Base-by-base conservation (phyloP, 1,284 basidiomycete species). In the Cryptococcus deneoformans region DNA sequence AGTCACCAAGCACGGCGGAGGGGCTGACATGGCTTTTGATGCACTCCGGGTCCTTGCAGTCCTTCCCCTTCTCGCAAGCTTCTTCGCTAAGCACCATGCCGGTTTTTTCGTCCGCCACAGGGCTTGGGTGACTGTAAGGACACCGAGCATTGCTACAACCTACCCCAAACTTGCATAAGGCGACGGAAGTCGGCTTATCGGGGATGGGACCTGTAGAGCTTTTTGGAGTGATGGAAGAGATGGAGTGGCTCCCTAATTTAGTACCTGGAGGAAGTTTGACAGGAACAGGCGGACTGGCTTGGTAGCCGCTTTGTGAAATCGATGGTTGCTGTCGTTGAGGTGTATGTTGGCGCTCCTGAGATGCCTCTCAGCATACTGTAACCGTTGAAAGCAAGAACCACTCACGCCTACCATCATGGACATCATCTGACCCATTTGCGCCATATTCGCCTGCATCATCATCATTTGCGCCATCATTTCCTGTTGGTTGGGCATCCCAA, bases 1-100 rank as follows among this genome's bases (percentile, higher is more conserved):
- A 62, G 75, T 68, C 59, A 78, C 78, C 71, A 53, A 86, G 86
- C 6, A 85, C 79, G 24, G 86, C 85, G 6, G 91, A 90, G 8
- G 91, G 89, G 68, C 89, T 92, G 59, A 92, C 87, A 73, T 95
- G 92, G 34, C 85, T 85, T 76, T 90, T 90, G 58, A 88, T 84
- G 72, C 92, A 95, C 77, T 95, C 91, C 70, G 89, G 86, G 74
- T 96, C 90, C 72, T 88, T 87, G 77, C 93, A 97, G 46, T 87
- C 80, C 70, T 86, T 87, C 16, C 90, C 90, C 45, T 87, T 85
- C 67, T 73, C 68, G 73, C 92, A 96, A 20, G 89, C 82, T 62
- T 95, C 93, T 60, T 89, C 92, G 67, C 88, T 92, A 58, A 96
- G 80, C 2, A 96, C 93, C 64, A 97, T 84, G n/a, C 92, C 93